phyloP scores from a whole-genome alignment of 352 stramenopile genomes.

The Phytophthora litchii region DNA sequence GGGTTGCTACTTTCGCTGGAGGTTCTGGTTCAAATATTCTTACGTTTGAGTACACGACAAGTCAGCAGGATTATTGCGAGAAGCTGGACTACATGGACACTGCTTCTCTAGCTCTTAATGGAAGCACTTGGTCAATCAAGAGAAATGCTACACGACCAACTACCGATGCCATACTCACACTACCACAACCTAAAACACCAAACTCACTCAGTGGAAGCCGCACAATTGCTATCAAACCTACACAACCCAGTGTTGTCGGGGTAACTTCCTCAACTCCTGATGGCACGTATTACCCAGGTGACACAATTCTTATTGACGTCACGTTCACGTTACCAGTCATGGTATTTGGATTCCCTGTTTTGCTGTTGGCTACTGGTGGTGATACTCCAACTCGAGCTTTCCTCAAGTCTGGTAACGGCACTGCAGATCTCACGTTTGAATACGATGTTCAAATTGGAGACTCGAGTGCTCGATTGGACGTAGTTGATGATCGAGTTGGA shows the following conservation, averaged over 20 bases:
- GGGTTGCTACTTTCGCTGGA: constrained; percentile 51
- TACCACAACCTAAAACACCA: constrained; percentile 41
- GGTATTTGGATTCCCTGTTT: constrained; percentile 52
- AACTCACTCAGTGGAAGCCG: constrained; percentile 59
- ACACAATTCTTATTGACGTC: constrained; percentile 57
- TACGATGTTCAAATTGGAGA: constrained; percentile 58
- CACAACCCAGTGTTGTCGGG: constrained; percentile 39
- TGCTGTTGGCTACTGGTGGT: constrained; percentile 38
- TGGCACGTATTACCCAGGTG: constrained; percentile 64
- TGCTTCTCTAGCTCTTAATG: constrained; percentile 48
- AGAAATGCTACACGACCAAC: constrained; percentile 55
- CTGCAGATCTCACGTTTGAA: constrained; percentile 51
- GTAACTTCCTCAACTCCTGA: constrained; percentile 44
- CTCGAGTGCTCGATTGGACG: constrained; percentile 38
- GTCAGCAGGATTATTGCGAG: constrained; percentile 59
- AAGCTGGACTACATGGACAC: constrained; percentile 66
- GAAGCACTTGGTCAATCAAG: constrained; percentile 36
- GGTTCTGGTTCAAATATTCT: constrained; percentile 57
- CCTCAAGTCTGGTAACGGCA: constrained; percentile 45
- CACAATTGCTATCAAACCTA: constrained; percentile 65
- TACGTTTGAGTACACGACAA: constrained; percentile 60
- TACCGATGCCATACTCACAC: constrained; percentile 44
- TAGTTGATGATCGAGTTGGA: constrained; percentile 54
- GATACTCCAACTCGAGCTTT: constrained; percentile 22
- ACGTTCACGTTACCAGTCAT: constrained; percentile 70